Conservation (phyloP, 257 asterid genomes). For the Galeopsis tetrahit region DNA sequence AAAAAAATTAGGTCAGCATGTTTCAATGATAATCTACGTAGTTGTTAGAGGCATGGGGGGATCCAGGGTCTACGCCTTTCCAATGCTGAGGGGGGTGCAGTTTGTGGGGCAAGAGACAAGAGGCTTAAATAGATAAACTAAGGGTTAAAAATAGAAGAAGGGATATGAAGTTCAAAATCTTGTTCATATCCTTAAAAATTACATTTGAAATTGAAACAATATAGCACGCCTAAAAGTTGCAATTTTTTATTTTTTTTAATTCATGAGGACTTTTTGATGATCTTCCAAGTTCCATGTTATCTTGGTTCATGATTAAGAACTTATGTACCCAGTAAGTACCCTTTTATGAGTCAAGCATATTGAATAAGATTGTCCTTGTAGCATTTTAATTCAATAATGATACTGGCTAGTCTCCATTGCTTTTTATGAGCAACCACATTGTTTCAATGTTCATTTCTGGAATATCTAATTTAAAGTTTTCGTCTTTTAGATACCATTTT, state of each 20-base stretch:
- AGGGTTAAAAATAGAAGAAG: not conserved
- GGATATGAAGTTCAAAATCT: conserved; percentile 5
- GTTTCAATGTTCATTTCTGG: conserved; percentile 14
- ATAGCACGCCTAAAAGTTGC: not conserved
- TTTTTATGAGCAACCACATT: conserved; percentile 15
- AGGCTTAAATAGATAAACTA: not conserved
- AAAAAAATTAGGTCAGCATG: no score
- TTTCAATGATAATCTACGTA: not conserved
- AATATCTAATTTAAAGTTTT: conserved; percentile 10
- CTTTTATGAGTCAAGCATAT: conserved; percentile 5
- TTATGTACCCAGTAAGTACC: not conserved
- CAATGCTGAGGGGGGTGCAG: not conserved
- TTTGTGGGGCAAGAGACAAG: not conserved
- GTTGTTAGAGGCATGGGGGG: not conserved
- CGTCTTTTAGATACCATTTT: conserved; percentile 68
- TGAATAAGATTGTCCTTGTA: conserved; percentile 26
- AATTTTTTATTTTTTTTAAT: not conserved
- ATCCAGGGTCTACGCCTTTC: not conserved
- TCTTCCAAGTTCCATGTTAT: not conserved
- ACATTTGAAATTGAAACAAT: not conserved
- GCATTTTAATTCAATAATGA: conserved; percentile 5
- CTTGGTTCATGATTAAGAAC: conserved; percentile 12
- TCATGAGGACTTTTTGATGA: not conserved
- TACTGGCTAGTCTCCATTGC: conserved; percentile 15
- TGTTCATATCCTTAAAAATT: not conserved